These are phyloP conservation scores for Komagataella phaffii DNA, from an alignment of 805 yeast genomes.

Conservation along the genomic window DNA sequence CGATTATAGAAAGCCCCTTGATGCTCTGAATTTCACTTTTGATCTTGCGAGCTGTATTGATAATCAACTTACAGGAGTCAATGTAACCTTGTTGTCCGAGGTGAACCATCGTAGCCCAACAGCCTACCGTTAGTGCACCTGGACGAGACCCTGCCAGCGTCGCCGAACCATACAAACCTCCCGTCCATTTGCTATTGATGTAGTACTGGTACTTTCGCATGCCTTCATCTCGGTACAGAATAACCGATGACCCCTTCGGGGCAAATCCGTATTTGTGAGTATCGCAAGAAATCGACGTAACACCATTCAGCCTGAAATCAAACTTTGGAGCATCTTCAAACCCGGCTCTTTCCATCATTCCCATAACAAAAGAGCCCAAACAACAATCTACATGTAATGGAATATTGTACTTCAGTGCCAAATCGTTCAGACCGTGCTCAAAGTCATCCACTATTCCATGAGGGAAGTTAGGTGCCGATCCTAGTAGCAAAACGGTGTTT, in stretches of 20 bases:
- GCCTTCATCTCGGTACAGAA: conserved; percentile 67
- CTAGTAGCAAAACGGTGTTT: conserved; percentile 75
- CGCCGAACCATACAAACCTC: conserved; percentile 94
- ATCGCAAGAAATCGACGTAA: conserved; percentile 97
- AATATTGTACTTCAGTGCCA: conserved; percentile 54
- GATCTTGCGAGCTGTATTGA: conserved; percentile 47
- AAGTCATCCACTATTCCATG: conserved; percentile 94
- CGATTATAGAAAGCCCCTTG: conserved; percentile 55
- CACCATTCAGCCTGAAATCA: conserved; percentile 82
- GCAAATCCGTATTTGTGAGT: conserved; percentile 99
- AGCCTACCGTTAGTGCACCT: conserved; percentile 94
- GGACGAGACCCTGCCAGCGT: conserved; percentile 95
- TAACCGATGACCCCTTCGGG: conserved; percentile 89
- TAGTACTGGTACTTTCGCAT: conserved; percentile 77
- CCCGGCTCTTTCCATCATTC: conserved; percentile 62
- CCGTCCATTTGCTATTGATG: conserved; percentile 75
- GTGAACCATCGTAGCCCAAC: conserved; percentile 87
- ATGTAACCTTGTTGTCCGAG: conserved; percentile 80
- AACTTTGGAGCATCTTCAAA: conserved; percentile 35
- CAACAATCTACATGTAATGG: conserved; percentile 96
- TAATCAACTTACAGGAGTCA: conserved; percentile 51
- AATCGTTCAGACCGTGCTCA: conserved; percentile 39
- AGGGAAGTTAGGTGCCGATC: conserved; percentile 96
- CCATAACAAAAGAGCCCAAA: conserved; percentile 81
- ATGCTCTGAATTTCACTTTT: conserved; percentile 30